These are phyloP conservation scores for Lecanoromycetidae sp. DNA, from an alignment of 2,329 filamentous ascomycete species.

Conservation along the genomic window DNA sequence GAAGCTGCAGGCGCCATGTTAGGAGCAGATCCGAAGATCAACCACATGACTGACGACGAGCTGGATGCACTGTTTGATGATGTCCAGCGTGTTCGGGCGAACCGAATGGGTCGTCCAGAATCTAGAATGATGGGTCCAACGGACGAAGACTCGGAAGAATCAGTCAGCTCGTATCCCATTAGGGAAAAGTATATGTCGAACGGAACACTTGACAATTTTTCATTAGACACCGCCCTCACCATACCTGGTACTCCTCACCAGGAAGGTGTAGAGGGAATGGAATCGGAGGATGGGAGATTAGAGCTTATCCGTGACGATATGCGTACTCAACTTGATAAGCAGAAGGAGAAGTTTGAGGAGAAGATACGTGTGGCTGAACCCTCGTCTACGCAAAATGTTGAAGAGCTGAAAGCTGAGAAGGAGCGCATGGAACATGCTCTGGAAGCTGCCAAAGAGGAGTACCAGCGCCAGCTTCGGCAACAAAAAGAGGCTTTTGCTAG, in stretches of 20 bases:
- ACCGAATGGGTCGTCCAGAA: slow-evolving; percentile 57
- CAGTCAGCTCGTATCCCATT: slow-evolving; percentile 71
- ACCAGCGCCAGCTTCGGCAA: slow-evolving; percentile 70
- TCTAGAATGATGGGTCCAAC: slow-evolving; percentile 43
- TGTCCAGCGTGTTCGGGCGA: slow-evolving; percentile 75
- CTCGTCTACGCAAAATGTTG: slow-evolving; percentile 59
- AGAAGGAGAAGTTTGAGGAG: slow-evolving; percentile 70
- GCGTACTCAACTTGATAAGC: slow-evolving; percentile 68
- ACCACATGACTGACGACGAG: slow-evolving; percentile 83
- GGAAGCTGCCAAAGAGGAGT: slow-evolving; percentile 67
- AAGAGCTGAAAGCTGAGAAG: slow-evolving; percentile 75
- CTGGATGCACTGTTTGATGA: slow-evolving; percentile 89
- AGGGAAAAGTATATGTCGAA: slow-evolving; percentile 93
- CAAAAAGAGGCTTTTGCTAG: slow-evolving; percentile 78
- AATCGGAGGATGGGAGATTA: slow-evolving; percentile 46
- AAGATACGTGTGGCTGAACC: slow-evolving; percentile 65
- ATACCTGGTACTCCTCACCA: slow-evolving; percentile 85
- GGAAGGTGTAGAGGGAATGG: slow-evolving; percentile 54
- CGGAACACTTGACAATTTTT: slow-evolving; percentile 91
- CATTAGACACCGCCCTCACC: slow-evolving; percentile 82
- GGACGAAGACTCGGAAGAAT: slow-evolving; percentile 85
- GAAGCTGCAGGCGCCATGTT: slow-evolving; percentile 88
- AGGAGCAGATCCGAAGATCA: slow-evolving; percentile 82
- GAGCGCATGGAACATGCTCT: slow-evolving; percentile 73
- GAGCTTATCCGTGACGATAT: slow-evolving; percentile 68